Percentiles rank a stretch among this genome's conserved stretches.
Conservation (phyloP, 1,284 basidiomycete species). For the Ustilago hordei region DNA sequence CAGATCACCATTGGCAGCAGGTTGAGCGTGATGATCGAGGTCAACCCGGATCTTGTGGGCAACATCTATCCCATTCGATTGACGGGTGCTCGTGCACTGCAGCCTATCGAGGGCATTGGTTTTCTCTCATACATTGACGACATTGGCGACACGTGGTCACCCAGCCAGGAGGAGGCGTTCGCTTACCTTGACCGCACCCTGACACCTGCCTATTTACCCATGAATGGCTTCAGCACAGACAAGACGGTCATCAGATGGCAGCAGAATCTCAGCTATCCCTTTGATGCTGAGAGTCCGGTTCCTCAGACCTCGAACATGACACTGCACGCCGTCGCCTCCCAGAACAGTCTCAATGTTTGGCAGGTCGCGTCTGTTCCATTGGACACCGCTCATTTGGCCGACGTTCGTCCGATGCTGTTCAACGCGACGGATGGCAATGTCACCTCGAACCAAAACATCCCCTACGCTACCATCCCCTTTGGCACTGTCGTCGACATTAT, state of each 20-base stretch:
- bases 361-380: conserved; percentile 49
- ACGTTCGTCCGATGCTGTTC: conserved; percentile 50
- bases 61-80: conserved; percentile 48
- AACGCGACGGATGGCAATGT: conserved; percentile 38
- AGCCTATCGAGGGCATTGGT: conserved; percentile 51
- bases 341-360: conserved; percentile 56
- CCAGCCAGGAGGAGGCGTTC: conserved; percentile 39
- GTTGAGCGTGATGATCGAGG: conserved; percentile 53
- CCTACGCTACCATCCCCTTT: conserved; percentile 38
- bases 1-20: conserved; percentile 55
- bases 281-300: conserved; percentile 30
- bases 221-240: conserved; percentile 39
- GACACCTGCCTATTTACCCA: conserved; percentile 29
- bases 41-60: conserved; percentile 21
- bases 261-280: conserved; percentile 36
- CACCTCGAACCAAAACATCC: conserved; percentile 36
- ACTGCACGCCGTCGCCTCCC: conserved; percentile 52
- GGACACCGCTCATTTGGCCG: conserved; percentile 45
- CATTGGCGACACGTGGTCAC: conserved; percentile 25
- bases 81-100: conserved; percentile 45
- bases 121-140: conserved; percentile 52
- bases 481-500: conserved; percentile 54
- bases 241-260: conserved; percentile 40
- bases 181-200: conserved; percentile 22
- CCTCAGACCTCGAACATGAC: conserved; percentile 45